Evolutionary conservation across 768 basidiomycete genomes (phyloP).

Genomic region (Phylloporus rhodoxanthus): DNA sequence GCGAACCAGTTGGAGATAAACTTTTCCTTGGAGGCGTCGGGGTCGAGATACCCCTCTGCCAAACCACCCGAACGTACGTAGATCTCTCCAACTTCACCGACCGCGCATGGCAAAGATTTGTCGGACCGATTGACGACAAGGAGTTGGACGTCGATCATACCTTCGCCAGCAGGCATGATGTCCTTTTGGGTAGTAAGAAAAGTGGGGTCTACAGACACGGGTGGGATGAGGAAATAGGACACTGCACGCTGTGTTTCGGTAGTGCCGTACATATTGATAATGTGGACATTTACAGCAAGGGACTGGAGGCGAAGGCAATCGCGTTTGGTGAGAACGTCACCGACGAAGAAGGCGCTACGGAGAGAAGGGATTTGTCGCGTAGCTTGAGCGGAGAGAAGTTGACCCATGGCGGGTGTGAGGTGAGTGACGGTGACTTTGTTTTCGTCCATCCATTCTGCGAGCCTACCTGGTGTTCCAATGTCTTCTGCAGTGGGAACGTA

Average conservation of each 20-base stretch:
- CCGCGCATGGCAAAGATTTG: slow-evolving; percentile 76
- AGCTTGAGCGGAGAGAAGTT: slow-evolving; percentile 87
- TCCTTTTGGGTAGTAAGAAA: slow-evolving; percentile 95
- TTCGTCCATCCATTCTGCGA: slow-evolving; percentile 98
- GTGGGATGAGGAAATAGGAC: slow-evolving; percentile 91
- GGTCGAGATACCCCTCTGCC: slow-evolving; percentile 90
- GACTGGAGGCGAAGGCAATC: slow-evolving; percentile 93
- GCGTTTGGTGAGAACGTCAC: slow-evolving; percentile 97
- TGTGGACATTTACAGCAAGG: slow-evolving; percentile 85
- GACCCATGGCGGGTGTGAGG: slow-evolving; percentile 98
- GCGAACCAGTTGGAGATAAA: slow-evolving; percentile 95
- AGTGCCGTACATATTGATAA: slow-evolving; percentile 99
- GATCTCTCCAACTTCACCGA: slow-evolving; percentile 97
- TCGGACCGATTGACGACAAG: slow-evolving; percentile 92
- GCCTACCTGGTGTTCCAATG: slow-evolving; percentile 91
- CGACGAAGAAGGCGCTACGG: slow-evolving; percentile 92
- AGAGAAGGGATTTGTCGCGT: slow-evolving; percentile 80
- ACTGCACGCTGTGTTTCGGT: slow-evolving; percentile 99
- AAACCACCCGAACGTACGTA: slow-evolving; percentile 95
- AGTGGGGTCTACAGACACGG: slow-evolving; percentile 74
- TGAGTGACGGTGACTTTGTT: slow-evolving; percentile 92
- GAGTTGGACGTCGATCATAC: slow-evolving; percentile 97
- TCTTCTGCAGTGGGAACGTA: slow-evolving; percentile 96
- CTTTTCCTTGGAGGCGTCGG: slow-evolving; percentile 78
- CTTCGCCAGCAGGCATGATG: slow-evolving; percentile 94